phyloP scores from a whole-genome alignment of 2,329 filamentous ascomycete genomes.

The Calonectria pteridis region DNA sequence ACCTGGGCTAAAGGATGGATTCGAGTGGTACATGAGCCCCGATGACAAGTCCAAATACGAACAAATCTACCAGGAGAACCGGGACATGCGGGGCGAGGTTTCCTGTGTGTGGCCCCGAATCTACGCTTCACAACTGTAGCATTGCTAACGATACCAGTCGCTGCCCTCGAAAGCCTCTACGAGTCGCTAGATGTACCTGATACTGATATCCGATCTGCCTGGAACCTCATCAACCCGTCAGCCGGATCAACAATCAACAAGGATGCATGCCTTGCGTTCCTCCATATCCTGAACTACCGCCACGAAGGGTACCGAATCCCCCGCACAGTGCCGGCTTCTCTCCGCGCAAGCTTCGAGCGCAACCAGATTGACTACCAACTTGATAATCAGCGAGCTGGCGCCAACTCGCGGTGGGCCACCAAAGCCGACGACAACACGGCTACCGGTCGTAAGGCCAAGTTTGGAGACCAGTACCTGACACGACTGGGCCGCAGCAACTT shows the following conservation, averaged over 20 bases:
- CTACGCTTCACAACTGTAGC: not conserved
- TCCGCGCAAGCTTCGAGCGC: constrained; percentile 91
- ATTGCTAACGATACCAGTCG: constrained; percentile 66
- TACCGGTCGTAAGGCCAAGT: constrained; percentile 94
- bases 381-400: constrained; percentile 76
- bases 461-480: constrained; percentile 95
- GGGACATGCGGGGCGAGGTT: constrained; percentile 87
- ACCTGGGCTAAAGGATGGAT: constrained; percentile 90
- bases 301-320: constrained; percentile 97
- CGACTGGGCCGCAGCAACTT: constrained; percentile 87
- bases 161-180: constrained; percentile 85
- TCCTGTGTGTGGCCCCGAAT: constrained; percentile 69
- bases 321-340: constrained; percentile 88
- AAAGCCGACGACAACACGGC: constrained; percentile 83
- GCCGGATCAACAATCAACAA: constrained; percentile 88
- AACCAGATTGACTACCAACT: constrained; percentile 97
- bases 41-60: constrained; percentile 94
- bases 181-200: constrained; percentile 80
- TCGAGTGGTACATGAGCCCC: constrained; percentile 99
- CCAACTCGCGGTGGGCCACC: constrained; percentile 81
- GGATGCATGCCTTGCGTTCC: constrained; percentile 92
- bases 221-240: constrained; percentile 97
- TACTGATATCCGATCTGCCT: constrained; percentile 88
- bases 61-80: constrained; percentile 94
- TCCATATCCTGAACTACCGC: constrained; percentile 96